These are phyloP conservation scores for Hypholoma fasciculare DNA, from an alignment of 768 basidiomycete species.

Conservation along the genomic window DNA sequence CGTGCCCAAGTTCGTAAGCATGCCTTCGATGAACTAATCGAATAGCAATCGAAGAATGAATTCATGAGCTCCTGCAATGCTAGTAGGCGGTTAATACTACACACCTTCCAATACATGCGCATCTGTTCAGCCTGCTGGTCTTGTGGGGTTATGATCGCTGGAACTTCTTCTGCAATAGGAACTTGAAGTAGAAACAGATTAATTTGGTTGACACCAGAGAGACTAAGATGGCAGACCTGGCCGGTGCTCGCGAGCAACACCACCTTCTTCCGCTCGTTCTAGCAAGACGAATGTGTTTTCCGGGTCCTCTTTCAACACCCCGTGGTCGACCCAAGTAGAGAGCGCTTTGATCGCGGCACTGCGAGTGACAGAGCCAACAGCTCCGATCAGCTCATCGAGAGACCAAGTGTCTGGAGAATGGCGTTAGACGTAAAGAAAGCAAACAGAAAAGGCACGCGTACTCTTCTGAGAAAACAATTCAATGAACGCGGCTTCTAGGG, in stretches of 20 bases:
- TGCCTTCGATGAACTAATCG: slow-evolving; percentile 81
- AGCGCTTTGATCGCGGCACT: slow-evolving; percentile 71
- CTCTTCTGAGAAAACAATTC: slow-evolving; percentile 81
- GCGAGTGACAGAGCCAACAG: slow-evolving; percentile 66
- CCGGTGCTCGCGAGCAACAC: slow-evolving; percentile 9
- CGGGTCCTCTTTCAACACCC: slow-evolving; percentile 70
- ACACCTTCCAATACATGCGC: slow-evolving; percentile 84
- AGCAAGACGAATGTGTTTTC: slow-evolving; percentile 65
- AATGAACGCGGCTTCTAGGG: slow-evolving; percentile 89
- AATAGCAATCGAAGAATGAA: neutral
- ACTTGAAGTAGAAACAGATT: slow-evolving; percentile 5
- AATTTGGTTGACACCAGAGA: too few species aligned
- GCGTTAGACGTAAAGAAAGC: neutral
- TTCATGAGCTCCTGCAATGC: too few species aligned
- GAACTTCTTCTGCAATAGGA: slow-evolving; percentile 40
- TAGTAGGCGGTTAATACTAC: neutral
- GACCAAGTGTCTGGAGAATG: slow-evolving; percentile 60
- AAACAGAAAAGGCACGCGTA: slow-evolving; percentile 18
- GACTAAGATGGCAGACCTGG: neutral
- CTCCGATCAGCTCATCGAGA: slow-evolving; percentile 62
- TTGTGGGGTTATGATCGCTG: slow-evolving; percentile 61
- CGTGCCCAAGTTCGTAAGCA: slow-evolving; percentile 84
- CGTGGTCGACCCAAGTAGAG: slow-evolving; percentile 80
- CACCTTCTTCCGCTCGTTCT: slow-evolving; percentile 56
- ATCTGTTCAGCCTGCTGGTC: slow-evolving; percentile 79